phyloP scores from a whole-genome alignment of 2,329 filamentous ascomycete genomes.

The Lithohypha guttulata region DNA sequence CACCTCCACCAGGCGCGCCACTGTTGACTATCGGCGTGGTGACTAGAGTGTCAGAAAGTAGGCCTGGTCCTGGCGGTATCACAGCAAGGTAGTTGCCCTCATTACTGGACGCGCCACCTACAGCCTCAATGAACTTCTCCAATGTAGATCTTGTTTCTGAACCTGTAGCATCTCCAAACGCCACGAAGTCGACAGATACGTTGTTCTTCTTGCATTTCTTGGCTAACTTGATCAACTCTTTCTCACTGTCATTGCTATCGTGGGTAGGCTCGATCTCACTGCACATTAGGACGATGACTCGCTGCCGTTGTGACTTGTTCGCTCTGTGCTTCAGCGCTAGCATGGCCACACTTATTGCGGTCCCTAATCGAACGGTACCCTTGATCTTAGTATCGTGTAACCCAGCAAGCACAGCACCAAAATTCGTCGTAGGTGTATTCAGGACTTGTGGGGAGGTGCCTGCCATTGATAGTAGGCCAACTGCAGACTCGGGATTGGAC shows the following conservation, averaged over 20 bases:
- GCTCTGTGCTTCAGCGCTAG: conserved; percentile 94
- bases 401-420: conserved; percentile 87
- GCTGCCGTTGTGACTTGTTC: conserved; percentile 92
- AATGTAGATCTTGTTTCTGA: conserved; percentile 84
- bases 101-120: conserved; percentile 57
- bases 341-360: conserved; percentile 84
- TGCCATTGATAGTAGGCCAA: conserved; percentile 98
- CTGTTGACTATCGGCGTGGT: conserved; percentile 66
- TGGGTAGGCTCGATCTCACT: conserved; percentile 53
- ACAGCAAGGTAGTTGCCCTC: conserved; percentile 87
- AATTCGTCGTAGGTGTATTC: conserved; percentile 89
- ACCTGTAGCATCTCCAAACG: conserved; percentile 78
- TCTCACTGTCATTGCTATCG: conserved; percentile 62
- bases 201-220: conserved; percentile 99
- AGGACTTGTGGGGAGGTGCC: conserved; percentile 95
- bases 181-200: conserved; percentile 84
- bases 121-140: conserved; percentile 81
- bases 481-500: conserved; percentile 90
- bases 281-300: conserved; percentile 95
- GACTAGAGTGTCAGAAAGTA: conserved; percentile 85
- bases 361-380: conserved; percentile 77
- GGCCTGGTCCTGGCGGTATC: conserved; percentile 79
- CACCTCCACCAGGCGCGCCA: conserved; percentile 37
- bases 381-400: conserved; percentile 90
- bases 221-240: conserved; percentile 75